Percentiles rank a stretch among this genome's conserved stretches.
Evolutionary conservation across 306 rosid genomes (phyloP).

Genomic region (Pterocarpus macrocarpus): DNA sequence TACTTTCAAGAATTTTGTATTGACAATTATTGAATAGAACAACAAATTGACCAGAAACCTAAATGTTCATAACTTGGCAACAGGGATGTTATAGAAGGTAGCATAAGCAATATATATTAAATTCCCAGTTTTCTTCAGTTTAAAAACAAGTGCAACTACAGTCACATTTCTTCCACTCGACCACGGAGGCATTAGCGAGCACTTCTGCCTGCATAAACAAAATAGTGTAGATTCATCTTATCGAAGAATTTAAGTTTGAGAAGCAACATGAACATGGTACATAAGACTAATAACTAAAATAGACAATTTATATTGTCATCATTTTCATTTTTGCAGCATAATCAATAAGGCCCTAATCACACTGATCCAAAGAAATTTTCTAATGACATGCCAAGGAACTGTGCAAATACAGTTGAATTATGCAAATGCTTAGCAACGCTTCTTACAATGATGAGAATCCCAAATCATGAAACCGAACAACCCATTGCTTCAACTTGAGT

Average conservation of each 20-base stretch:
- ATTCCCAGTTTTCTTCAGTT: constrained; percentile 55
- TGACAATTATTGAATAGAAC: neutral
- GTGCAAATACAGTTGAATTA: neutral
- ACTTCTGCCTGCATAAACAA: constrained; percentile 61
- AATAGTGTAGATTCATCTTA: neutral
- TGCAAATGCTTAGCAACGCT: neutral
- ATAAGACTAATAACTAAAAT: too few relatives aligned
- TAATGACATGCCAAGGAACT: neutral
- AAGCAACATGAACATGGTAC: too few relatives aligned
- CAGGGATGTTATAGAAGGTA: constrained; percentile 67
- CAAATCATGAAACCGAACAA: neutral
- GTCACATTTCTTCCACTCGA: constrained; percentile 78
- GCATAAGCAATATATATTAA: constrained; percentile 65
- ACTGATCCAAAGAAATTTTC: neutral
- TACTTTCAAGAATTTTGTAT: neutral
- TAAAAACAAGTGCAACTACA: constrained; percentile 64
- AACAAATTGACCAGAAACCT: neutral
- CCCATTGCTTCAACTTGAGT: neutral
- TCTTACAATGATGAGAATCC: neutral
- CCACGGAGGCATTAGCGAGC: constrained; percentile 56
- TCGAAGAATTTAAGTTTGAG: too few relatives aligned
- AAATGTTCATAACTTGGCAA: constrained; percentile 59
- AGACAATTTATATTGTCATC: neutral
- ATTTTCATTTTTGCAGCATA: neutral
- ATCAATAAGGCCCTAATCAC: neutral